phyloP scores from a whole-genome alignment of 192 early-diverging fungal genomes.

The Backusella parvicylindrica region DNA sequence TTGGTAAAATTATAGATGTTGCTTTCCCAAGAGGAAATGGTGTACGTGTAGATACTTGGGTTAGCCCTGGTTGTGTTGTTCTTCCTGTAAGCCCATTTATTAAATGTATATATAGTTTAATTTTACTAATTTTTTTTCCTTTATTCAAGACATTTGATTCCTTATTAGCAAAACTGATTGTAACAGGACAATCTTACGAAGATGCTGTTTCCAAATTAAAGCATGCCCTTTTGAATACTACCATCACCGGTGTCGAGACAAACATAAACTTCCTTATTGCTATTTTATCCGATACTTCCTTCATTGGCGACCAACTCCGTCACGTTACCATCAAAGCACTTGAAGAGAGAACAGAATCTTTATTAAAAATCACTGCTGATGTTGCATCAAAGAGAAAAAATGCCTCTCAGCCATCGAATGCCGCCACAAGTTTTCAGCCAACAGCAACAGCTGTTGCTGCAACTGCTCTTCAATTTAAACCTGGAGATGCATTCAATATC shows the following conservation, averaged over 20 bases:
- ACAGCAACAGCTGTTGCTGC: neutral
- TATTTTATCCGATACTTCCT: conserved; percentile 71
- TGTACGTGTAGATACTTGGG: conserved; percentile 68
- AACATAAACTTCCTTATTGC: conserved; percentile 87
- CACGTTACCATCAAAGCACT: conserved; percentile 87
- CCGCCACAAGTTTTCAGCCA: neutral
- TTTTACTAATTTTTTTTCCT: neutral
- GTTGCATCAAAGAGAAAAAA: neutral
- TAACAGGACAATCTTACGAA: conserved; percentile 69
- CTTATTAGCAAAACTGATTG: conserved; percentile 93
- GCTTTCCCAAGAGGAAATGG: conserved; percentile 86
- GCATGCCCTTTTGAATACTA: neutral
- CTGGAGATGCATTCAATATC: conserved; percentile 30
- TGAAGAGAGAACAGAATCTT: conserved; percentile 31
- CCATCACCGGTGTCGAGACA: conserved; percentile 79
- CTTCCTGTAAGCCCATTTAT: conserved; percentile 62
- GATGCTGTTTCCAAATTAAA: conserved; percentile 58
- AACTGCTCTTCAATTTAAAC: conserved; percentile 26
- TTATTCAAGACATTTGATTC: conserved; percentile 71
- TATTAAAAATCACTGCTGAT: neutral
- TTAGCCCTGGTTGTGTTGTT: conserved; percentile 51
- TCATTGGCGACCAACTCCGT: conserved; percentile 50
- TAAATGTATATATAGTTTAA: neutral
- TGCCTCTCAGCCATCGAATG: neutral
- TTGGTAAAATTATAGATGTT: conserved; percentile 33